These are phyloP conservation scores for Phoma herbarum DNA, from an alignment of 2,329 filamentous ascomycete species.

Conservation along the genomic window DNA sequence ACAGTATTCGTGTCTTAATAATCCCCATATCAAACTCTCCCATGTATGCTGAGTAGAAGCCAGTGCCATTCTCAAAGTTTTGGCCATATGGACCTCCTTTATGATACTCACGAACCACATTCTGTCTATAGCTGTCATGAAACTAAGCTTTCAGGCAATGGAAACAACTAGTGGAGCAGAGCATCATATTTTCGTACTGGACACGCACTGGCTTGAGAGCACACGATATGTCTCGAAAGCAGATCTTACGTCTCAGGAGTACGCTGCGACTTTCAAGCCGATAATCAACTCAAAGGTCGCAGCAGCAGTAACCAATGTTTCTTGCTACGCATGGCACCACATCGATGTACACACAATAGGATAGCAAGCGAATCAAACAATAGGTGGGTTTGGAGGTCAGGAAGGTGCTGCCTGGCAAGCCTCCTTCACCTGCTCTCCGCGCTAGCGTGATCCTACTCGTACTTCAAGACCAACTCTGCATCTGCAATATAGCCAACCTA, in stretches of 20 bases:
- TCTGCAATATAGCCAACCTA: not conserved
- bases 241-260: not conserved
- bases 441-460: not conserved
- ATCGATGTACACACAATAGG: not conserved
- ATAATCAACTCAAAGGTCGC: not conserved
- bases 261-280: not conserved
- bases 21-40: too few species aligned
- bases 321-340: not conserved
- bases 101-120: not conserved
- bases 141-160: not conserved
- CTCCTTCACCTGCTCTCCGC: conserved; percentile 5
- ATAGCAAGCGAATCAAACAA: not conserved
- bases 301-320: not conserved
- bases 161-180: not conserved
- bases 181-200: not conserved
- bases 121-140: not conserved
- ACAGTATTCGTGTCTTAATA: not conserved
- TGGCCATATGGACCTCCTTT: not conserved
- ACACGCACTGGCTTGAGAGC: not conserved
- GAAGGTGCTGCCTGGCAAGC: not conserved
- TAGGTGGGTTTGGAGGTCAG: not conserved
- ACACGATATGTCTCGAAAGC: not conserved
- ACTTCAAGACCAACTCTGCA: not conserved
- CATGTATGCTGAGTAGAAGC: not conserved
- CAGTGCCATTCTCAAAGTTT: not conserved